Evolutionary conservation across 345 rosid genomes (phyloP).

Genomic region (Hibiscus tridactylites): DNA sequence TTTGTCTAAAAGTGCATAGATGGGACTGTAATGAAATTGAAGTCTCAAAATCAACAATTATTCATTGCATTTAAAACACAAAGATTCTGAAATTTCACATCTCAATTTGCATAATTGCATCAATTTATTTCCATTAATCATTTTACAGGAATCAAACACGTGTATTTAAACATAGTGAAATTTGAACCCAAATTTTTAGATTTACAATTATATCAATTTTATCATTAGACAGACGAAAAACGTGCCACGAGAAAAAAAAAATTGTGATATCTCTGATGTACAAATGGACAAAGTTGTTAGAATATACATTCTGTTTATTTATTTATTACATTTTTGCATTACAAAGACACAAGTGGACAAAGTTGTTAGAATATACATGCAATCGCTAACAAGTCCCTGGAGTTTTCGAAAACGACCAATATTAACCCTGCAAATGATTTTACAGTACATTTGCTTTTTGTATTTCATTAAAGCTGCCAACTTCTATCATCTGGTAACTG

Average conservation of each 20-base stretch:
- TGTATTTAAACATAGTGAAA: too few relatives aligned
- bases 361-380: conserved; percentile 16
- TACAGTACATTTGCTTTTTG: conserved; percentile 11
- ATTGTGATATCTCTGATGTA: too few relatives aligned
- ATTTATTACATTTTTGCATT: neutral
- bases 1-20: neutral
- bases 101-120: neutral
- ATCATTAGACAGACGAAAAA: too few relatives aligned
- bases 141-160: too few relatives aligned
- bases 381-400: conserved; percentile 26
- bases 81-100: neutral
- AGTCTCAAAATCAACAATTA: neutral
- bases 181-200: too few relatives aligned
- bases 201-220: too few relatives aligned
- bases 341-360: conserved; percentile 26
- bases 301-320: too few relatives aligned
- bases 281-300: too few relatives aligned
- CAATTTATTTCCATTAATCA: too few relatives aligned
- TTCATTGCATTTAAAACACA: neutral
- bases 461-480: conserved; percentile 6
- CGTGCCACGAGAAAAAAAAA: too few relatives aligned
- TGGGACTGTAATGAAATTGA: conserved; percentile 1
- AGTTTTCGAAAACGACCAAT: conserved; percentile 37
- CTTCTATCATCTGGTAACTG: neutral
- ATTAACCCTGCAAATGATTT: conserved; percentile 34